phyloP scores from a whole-genome alignment of 805 yeast genomes.

The Kluyveromyces nonfermentans region DNA sequence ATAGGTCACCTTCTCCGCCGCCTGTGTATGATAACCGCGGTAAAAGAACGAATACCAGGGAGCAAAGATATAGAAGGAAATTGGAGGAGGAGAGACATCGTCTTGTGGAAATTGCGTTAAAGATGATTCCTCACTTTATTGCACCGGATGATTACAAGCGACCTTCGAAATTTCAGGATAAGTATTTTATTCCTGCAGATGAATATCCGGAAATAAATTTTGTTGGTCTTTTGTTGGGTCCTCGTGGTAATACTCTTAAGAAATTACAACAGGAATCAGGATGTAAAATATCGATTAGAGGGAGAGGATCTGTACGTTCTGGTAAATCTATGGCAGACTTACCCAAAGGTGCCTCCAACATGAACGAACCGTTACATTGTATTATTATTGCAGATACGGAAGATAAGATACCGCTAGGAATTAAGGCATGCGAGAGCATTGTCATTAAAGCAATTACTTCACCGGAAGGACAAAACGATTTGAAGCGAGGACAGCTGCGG shows the following conservation, averaged over 20 bases:
- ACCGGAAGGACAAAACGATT: conserved; percentile 89
- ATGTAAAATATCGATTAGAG: conserved; percentile 84
- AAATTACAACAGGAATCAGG: conserved; percentile 77
- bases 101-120: conserved; percentile 66
- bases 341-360: conserved; percentile 41
- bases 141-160: conserved; percentile 74
- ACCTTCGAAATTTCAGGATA: conserved; percentile 68
- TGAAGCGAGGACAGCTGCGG: conserved; percentile 81
- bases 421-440: conserved; percentile 61
- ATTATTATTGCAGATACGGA: conserved; percentile 74
- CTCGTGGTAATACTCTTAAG: conserved; percentile 86
- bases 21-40: conserved; percentile 83
- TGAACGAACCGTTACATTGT: conserved; percentile 84
- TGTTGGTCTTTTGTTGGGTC: conserved; percentile 85
- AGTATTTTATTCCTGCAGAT: conserved; percentile 72
- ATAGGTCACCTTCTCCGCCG: conserved; percentile 80
- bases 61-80: conserved; percentile 47
- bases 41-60: conserved; percentile 77
- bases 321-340: conserved; percentile 54
- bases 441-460: conserved; percentile 76
- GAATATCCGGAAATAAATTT: conserved; percentile 90
- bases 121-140: conserved; percentile 60
- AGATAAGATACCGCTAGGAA: conserved; percentile 67
- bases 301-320: conserved; percentile 92
- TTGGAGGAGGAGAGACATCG: conserved; percentile 73